Evolutionary conservation across 2,329 filamentous ascomycete genomes (phyloP), one percentile per base, ranked within the genome.

Genomic region (Epicoccum sorghinum): DNA sequence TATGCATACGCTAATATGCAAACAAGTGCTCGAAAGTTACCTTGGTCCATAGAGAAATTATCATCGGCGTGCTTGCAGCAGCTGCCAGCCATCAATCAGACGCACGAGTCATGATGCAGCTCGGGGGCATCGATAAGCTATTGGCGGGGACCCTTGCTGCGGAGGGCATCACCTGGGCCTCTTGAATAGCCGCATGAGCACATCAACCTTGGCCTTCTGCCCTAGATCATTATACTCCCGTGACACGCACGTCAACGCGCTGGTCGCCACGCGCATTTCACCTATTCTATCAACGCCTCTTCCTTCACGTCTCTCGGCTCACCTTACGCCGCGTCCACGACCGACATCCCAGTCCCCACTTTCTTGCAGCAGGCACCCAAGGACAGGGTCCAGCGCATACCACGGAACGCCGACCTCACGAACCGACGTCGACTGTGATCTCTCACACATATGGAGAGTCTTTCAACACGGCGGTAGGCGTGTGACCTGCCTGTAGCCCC

Each of bases 401-500:
- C 24, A 50, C 57, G 36, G 46, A 51, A 37, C 49, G 40, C 47
- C 35, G 38, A 46, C 39, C 55, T 49, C 50, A 42, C 40, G 46
- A 43, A 36, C 57, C 40, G 18, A 38, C 39, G 46, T 35, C 40
- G 12, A 32, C 40, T 35, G 13, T 30, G 10, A 32, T 22, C 30
- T 41, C 30, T 42, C 6, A 54, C 52, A 64, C 64, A 44, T 64
- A 73, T 72, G 72, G 70, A 68, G 60, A 56, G 44, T 37, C 58
- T 57, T 44, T 55, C 55, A 24, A 40, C 55, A 25, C 63, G 55
- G 41, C 66, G 61, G 67, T 72, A 73, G 69, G 65, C 64, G 63
- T 57, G 59, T 47, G 55, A 60, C 53, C 61, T 58, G 61, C 67
- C 62, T 59, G 52, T 60, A 56, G 49, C 47, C 56, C 57, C 52